Base-by-base conservation (phyloP, 306 rosid genomes). In the Cucurbita ficifolia region DNA sequence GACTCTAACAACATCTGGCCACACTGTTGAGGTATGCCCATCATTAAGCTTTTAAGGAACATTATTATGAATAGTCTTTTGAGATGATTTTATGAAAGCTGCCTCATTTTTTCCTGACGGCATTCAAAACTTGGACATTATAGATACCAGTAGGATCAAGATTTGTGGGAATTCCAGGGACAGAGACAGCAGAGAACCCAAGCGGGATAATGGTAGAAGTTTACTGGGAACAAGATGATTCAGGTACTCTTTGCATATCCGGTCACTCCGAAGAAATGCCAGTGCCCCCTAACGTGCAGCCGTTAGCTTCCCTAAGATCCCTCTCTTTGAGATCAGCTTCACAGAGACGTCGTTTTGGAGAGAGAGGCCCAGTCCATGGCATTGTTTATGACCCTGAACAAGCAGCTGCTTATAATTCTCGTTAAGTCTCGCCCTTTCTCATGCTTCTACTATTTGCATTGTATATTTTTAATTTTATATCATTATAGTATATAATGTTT, bases 151-250 rank as follows among this genome's bases (percentile, higher is more conserved):
- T 81, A 0, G 98, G 93, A 81, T 92, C 96, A 52, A 86, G 81
- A 79, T 87, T 83, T 69, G 91, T 90, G 81, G 90, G 90, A 54
- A 87, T 90, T 79, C 96, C 96, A 45, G 90, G 96, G 67, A 88
- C 94, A 22, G 88, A 84, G 71, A 81, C 88, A 16, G 75, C 68
- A 8, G 93, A 88, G 68, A 78, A 76, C 71, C 91, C 91, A 22
- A 83, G 83, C 58, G 98, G 96, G 40, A 70, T 76, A 14, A 88
- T 90, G 96, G 96, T 90, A 69, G 89, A 90, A 83, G 93, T 87
- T 35, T 81, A 86, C 46, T 87, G 98, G 98, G 91, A 87, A 65
- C 96, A 86, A 87, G 93, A 90, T 80, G 96, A 93, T 50, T 73
- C 83, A 1, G 96, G 96, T 48, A 75, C 89, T 10, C 85, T 88